Percentiles rank a stretch among this genome's conserved stretches.
Conservation (phyloP, 495 filamentous ascomycete genomes). For the Talaromyces adpressus region DNA sequence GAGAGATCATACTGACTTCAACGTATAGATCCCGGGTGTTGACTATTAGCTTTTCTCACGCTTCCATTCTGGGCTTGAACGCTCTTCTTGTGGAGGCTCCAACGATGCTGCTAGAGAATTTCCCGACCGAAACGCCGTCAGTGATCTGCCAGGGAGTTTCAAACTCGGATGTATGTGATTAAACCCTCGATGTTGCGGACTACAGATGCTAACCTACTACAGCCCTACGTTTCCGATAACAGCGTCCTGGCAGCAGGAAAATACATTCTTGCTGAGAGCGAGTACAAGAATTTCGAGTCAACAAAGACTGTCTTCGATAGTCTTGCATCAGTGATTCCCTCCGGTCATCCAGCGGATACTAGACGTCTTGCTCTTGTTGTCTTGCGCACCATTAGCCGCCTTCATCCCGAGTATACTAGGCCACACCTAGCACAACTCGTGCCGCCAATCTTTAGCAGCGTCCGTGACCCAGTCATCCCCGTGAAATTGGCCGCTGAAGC, state of each 20-base stretch:
- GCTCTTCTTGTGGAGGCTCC: conserved; percentile 78
- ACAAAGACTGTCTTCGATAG: conserved; percentile 74
- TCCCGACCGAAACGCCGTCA: conserved; percentile 62
- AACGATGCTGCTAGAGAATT: conserved; percentile 53
- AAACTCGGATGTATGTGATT: conserved; percentile 57
- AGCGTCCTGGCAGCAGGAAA: conserved; percentile 92
- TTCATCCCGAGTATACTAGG: conserved; percentile 64
- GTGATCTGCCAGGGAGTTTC: conserved; percentile 75
- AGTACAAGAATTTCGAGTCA: conserved; percentile 46
- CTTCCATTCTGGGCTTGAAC: conserved; percentile 77
- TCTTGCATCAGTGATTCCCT: conserved; percentile 64
- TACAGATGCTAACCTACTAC: conserved; percentile 15
- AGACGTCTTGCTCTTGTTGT: conserved; percentile 86
- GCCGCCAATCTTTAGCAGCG: conserved; percentile 78
- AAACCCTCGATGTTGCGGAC: neutral
- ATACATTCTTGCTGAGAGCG: conserved; percentile 64
- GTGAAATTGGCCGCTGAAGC: conserved; percentile 94
- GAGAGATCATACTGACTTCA: neutral
- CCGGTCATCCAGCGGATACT: conserved; percentile 70
- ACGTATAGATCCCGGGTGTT: conserved; percentile 59
- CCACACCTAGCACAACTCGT: conserved; percentile 74
- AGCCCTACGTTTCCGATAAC: conserved; percentile 83
- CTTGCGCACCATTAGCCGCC: conserved; percentile 73
- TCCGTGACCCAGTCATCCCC: conserved; percentile 90
- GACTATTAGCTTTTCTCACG: conserved; percentile 57